These are phyloP conservation scores for Naegleria fowleri DNA, from an alignment of 208 protist species.

Conservation along the genomic window DNA sequence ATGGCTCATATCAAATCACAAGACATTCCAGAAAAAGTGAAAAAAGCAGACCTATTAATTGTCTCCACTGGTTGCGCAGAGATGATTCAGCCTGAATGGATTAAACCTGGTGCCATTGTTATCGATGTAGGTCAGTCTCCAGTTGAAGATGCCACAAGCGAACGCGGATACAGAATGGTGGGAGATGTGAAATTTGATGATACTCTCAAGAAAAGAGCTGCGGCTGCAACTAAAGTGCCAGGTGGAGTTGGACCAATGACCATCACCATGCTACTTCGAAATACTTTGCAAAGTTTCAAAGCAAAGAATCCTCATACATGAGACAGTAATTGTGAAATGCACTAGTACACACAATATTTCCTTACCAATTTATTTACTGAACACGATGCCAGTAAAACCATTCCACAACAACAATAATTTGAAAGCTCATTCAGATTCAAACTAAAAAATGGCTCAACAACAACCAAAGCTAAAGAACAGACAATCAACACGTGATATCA, in stretches of 20 bases:
- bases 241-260: conserved; percentile 98
- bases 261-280: conserved; percentile 72
- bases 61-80: conserved; percentile 81
- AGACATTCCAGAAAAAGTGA: conserved; percentile 60
- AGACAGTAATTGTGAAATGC: too few relatives aligned
- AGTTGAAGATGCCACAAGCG: conserved; percentile 67
- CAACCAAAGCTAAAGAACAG: too few relatives aligned
- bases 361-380: too few relatives aligned
- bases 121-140: conserved; percentile 97
- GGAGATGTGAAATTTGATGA: conserved; percentile 87
- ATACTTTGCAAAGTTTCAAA: conserved; percentile 24
- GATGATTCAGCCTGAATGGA: conserved; percentile 84
- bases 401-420: too few relatives aligned
- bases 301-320: background rate
- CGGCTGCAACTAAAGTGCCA: conserved; percentile 84
- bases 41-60: conserved; percentile 81
- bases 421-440: too few relatives aligned
- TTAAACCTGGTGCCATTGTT: conserved; percentile 90
- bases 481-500: too few relatives aligned
- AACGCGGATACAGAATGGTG: conserved; percentile 57
- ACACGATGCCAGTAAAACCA: too few relatives aligned
- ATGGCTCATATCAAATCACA: conserved; percentile 79
- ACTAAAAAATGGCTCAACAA: too few relatives aligned
- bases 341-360: too few relatives aligned
- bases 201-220: conserved; percentile 57